Base-by-base conservation (phyloP, 257 asterid genomes). In the Solanum chilense region DNA sequence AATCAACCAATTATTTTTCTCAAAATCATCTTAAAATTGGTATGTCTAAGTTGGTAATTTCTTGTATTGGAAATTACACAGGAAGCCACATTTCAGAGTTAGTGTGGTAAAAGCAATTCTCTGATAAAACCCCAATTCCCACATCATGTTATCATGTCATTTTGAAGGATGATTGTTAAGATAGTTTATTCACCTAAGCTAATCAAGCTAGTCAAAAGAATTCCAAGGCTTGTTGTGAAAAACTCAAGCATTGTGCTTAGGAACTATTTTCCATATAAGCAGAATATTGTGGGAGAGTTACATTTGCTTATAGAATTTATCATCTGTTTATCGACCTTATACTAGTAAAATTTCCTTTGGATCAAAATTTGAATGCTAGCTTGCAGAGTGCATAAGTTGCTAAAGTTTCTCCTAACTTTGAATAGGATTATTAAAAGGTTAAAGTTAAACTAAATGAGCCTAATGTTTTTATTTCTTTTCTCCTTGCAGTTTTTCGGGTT, bases 401-500 rank as follows among this genome's bases (percentile, higher is more conserved):
- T 31, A 49, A 49, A 31, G 85, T 31, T 81, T 81, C 70, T 47
- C 27, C 29, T 81, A 81, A 29, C 85, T 81, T 49, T 81, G 27
- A 27, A 45, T 47, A 8, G 83, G 70, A 49, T 20, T 81, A 29
- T 56, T 81, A 49, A 81, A 31, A 81, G 45, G 25, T 81, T 31
- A 42, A 81, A 45, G 23, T 21, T 27, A 47, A 47, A 80, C 29
- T 80, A 49, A 31, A 31, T 12, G 47, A 56, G 69, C 31, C 21
- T 52, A 81, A 29, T 3, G 45, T 49, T 81, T 25, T 41, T 85
- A 75, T 82, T 88, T 12, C 70, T 68, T 90, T 84, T 86, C 25
- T 75, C 85, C 58, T 90, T 89, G 18, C 97, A 97, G 99, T 92
- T 96, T 87, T 97, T 94, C 70, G 99, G 99, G 83, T 95, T 97